A percentile compares a stretch with the other conserved stretches of the same genome.
phyloP scores from a whole-genome alignment of 179 eudicot species.

The Carnegiea gigantea region DNA sequence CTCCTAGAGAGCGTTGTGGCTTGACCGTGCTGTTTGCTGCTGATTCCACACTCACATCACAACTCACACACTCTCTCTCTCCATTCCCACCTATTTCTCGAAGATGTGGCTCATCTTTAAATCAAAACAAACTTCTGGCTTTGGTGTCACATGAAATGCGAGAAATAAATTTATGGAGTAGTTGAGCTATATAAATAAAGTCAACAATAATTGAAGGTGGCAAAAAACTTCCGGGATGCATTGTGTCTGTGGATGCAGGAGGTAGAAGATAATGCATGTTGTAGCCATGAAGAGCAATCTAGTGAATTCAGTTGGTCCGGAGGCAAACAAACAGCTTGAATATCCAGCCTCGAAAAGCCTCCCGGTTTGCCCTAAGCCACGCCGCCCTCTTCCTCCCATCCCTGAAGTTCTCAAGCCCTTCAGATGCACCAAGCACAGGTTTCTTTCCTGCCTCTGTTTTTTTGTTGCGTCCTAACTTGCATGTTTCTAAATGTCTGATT shows the following conservation, averaged over 20 bases:
- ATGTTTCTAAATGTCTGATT: neutral
- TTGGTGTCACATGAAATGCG: conserved; percentile 13
- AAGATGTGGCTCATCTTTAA: conserved; percentile 34
- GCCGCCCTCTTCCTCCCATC: conserved; percentile 42
- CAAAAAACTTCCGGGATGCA: neutral
- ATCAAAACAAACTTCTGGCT: neutral
- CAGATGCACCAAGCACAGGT: conserved; percentile 56
- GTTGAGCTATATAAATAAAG: conserved; percentile 5
- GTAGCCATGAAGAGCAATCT: conserved; percentile 39
- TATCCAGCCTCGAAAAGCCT: conserved; percentile 19
- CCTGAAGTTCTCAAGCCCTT: conserved; percentile 55
- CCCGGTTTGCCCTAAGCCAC: conserved; percentile 68
- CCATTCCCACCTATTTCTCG: conserved; percentile 19
- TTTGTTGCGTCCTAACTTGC: neutral
- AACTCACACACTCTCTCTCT: neutral
- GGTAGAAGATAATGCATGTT: conserved; percentile 34
- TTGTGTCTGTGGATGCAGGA: neutral
- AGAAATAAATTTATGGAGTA: neutral
- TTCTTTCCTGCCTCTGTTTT: neutral
- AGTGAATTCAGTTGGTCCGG: conserved; percentile 25
- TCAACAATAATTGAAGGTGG: neutral
- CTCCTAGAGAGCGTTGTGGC: conserved; percentile 20
- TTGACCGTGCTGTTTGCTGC: conserved; percentile 23
- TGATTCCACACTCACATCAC: conserved; percentile 12
- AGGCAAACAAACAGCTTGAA: conserved; percentile 27